Base-by-base conservation (phyloP, 2,329 filamentous ascomycete species). In the Raffaelea ambrosiae region DNA sequence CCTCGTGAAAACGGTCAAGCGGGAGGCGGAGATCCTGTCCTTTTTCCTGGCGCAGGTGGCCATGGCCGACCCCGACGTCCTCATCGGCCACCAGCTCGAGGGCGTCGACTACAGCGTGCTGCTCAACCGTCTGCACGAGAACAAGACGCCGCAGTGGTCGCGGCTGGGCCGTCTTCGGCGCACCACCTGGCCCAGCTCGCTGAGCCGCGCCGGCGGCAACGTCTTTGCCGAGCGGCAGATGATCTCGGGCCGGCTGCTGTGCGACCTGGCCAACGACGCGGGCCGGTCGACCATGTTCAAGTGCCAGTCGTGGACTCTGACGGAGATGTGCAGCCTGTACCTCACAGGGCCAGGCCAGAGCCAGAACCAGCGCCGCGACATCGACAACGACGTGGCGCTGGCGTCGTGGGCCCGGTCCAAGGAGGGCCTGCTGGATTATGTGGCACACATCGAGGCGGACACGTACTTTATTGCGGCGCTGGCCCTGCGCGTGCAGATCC, bases 201-300 rank as follows among this genome's bases (percentile, higher is more conserved):
- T 96, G 58, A 86, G 85, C 51, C 93, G 88, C 62, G 81, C 85
- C 42, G 88, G 88, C 23, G 87, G 88, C 29, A 29, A 29, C 59
- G 93, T 96, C 61, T 97, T 96, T 62, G 86, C 87, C 2, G 93
- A 98, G 64, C 83, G 91, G 50, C 88, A 95, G 61, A 67, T 98
- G 48, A 84, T 95, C 55, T 80, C 90, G 52, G 93, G 93, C 38
- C 84, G 93, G 57, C 71, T 98, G 51, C 77, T 97, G 48, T 97
- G 93, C 63, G 93, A 98, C 68, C 73, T 97, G 51, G 89, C 85
- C 49, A 98, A 98, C 63, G 93, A 98, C 57, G 87, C 94, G 60
- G 93, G 93, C 64, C 97, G 96, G 71, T 96, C 91, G 11, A 79
- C 89, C 55, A 97, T 97, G 91, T 83, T 79, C 58, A 95, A 95